Evolutionary conservation across 1,139 yeast genomes (phyloP).

Genomic region (Suhomyces bribrorum): DNA sequence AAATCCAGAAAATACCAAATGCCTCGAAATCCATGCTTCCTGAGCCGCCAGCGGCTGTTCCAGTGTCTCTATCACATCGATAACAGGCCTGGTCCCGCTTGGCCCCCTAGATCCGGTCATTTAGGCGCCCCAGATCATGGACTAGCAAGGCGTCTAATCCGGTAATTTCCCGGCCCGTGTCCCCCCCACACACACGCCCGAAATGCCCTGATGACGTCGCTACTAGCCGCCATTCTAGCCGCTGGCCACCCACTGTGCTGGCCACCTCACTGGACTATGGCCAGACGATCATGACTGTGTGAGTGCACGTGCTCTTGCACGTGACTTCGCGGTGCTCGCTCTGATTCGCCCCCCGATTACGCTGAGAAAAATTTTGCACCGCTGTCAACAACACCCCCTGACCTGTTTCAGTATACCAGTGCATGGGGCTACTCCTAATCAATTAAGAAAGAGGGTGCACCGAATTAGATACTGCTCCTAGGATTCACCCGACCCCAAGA

Average conservation of each 20-base stretch:
- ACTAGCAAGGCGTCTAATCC: too few species aligned
- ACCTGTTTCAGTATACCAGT: constrained; percentile 8
- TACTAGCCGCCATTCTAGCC: too few species aligned
- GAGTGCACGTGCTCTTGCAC: constrained; percentile 4
- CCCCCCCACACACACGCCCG: too few species aligned
- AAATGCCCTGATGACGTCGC: too few species aligned
- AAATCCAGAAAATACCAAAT: not conserved
- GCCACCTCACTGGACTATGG: too few species aligned
- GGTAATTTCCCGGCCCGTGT: too few species aligned
- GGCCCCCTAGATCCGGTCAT: too few species aligned
- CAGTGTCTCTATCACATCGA: too few species aligned
- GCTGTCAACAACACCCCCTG: constrained; percentile 14
- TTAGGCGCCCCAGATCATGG: too few species aligned
- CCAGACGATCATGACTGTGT: not conserved
- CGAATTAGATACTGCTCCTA: constrained; percentile 4
- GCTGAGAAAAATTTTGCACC: constrained; percentile 13
- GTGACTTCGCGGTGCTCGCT: constrained; percentile 4
- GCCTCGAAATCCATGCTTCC: not conserved
- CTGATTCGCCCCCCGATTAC: constrained; percentile 8
- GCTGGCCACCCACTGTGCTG: too few species aligned
- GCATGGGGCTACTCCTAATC: constrained; percentile 14
- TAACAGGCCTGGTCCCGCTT: too few species aligned
- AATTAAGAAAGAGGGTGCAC: constrained; percentile 11
- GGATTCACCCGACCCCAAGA: constrained; percentile 3
- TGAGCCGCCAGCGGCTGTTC: not conserved